phyloP scores from a whole-genome alignment of 2,329 filamentous ascomycete genomes.

The Fusarium fujikuroi region DNA sequence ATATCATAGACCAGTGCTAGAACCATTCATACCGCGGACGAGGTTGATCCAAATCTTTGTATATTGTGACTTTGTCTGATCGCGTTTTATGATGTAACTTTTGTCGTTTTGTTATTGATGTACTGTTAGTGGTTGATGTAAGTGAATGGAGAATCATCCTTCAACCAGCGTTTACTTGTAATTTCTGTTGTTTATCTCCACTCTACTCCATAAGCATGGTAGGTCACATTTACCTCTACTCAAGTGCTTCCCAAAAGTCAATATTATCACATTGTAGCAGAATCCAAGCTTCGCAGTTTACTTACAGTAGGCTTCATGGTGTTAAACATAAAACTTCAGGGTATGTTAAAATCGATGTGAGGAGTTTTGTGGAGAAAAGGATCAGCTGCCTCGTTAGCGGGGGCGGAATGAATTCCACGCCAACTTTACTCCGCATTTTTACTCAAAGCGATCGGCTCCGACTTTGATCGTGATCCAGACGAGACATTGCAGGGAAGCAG shows the following conservation, averaged over 20 bases:
- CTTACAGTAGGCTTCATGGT: fast-evolving
- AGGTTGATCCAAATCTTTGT: too few species aligned
- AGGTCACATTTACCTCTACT: too few species aligned
- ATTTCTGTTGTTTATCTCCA: too few species aligned
- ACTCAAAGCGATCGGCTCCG: not conserved
- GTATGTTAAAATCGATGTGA: not conserved
- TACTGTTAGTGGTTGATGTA: fast-evolving
- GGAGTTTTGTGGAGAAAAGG: not conserved
- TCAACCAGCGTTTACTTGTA: too few species aligned
- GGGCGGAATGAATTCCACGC: constrained; percentile 7
- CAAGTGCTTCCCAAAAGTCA: too few species aligned
- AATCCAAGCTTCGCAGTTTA: not conserved
- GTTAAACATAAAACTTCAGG: not conserved
- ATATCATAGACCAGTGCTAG: too few species aligned
- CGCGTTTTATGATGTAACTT: too few species aligned
- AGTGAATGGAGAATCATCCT: too few species aligned
- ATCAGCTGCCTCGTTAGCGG: not conserved
- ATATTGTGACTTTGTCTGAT: too few species aligned
- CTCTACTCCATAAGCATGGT: too few species aligned
- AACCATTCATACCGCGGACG: fast-evolving
- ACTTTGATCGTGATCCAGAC: not conserved
- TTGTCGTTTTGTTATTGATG: too few species aligned
- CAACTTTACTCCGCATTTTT: constrained; percentile 4
- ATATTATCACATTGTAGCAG: not conserved
- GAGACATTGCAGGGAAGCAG: not conserved